Evolutionary conservation across 805 yeast species (phyloP).

Genomic region (Alloascoidea africana): DNA sequence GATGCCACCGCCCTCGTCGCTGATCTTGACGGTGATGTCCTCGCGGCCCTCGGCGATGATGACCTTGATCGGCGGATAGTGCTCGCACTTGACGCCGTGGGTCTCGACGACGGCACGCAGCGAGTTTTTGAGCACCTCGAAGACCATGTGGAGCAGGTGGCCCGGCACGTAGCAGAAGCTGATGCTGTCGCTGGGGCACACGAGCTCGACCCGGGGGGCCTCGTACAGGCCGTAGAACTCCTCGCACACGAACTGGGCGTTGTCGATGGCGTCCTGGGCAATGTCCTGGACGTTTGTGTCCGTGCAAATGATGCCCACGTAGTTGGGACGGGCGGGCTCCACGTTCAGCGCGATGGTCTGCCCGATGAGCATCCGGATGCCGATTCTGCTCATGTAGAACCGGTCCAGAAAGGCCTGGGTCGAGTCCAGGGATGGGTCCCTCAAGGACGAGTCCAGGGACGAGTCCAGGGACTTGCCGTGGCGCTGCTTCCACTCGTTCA

Average conservation of each 20-base stretch:
- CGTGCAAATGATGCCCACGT: slow-evolving; percentile 82
- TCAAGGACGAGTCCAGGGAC: slow-evolving; percentile 52
- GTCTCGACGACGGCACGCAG: slow-evolving; percentile 81
- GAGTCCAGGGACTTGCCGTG: slow-evolving; percentile 25
- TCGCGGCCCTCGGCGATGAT: slow-evolving; percentile 86
- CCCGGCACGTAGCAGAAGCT: slow-evolving; percentile 89
- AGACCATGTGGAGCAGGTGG: slow-evolving; percentile 80
- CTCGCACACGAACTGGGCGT: slow-evolving; percentile 81
- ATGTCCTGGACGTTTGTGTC: slow-evolving; percentile 73
- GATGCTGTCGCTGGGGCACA: slow-evolving; percentile 62
- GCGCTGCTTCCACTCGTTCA: slow-evolving; percentile 87
- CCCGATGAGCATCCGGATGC: slow-evolving; percentile 89
- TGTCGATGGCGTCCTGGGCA: slow-evolving; percentile 79
- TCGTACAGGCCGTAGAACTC: slow-evolving; percentile 80
- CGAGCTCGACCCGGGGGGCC: slow-evolving; percentile 69
- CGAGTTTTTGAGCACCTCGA: slow-evolving; percentile 78
- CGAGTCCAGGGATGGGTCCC: too few species aligned
- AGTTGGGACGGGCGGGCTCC: slow-evolving; percentile 49
- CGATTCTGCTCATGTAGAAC: slow-evolving; percentile 82
- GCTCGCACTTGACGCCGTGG: slow-evolving; percentile 49
- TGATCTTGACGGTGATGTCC: slow-evolving; percentile 79
- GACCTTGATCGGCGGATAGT: slow-evolving; percentile 73
- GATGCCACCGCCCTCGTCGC: slow-evolving; percentile 92
- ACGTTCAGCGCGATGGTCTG: slow-evolving; percentile 77
- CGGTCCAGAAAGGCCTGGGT: slow-evolving; percentile 76